Conservation (phyloP, 164 flowering plant genomes). For the Paratinospora sagittata region DNA sequence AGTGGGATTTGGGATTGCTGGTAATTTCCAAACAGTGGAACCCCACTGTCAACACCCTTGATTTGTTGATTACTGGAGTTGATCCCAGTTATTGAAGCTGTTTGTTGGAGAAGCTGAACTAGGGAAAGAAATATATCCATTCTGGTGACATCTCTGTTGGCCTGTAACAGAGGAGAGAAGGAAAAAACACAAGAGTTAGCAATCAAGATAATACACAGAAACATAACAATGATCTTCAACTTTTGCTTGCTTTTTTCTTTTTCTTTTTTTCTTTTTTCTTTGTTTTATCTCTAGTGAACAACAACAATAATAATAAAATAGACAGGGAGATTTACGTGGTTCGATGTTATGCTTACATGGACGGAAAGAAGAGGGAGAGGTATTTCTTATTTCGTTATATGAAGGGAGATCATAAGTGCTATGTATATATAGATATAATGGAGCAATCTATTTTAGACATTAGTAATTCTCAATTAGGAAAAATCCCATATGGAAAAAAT, state of each 20-base stretch:
- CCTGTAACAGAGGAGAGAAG: constrained; percentile 47
- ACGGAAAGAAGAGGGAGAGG: too few species aligned
- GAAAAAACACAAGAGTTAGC: neutral
- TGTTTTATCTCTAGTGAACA: too few species aligned
- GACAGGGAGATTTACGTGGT: too few species aligned
- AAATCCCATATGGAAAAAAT: too few species aligned
- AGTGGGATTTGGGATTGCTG: constrained; percentile 36
- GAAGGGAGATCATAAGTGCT: too few species aligned
- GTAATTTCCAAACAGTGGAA: constrained; percentile 26
- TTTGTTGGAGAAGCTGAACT: constrained; percentile 55
- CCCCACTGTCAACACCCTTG: constrained; percentile 20
- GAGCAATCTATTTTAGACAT: too few species aligned
- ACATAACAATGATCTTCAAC: neutral
- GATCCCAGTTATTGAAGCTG: constrained; percentile 20
- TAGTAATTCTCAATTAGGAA: too few species aligned
- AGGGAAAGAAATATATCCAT: constrained; percentile 68
- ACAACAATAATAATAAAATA: too few species aligned
- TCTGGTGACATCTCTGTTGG: constrained; percentile 50
- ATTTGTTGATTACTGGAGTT: constrained; percentile 23
- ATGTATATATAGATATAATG: too few species aligned
- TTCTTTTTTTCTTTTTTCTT: too few species aligned
- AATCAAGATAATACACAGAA: neutral
- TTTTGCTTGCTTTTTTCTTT: neutral
- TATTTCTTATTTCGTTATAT: too few species aligned
- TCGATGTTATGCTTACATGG: too few species aligned